These are phyloP conservation scores for Monoraphidium neglectum DNA, from an alignment of 139 green algal genomes.

Conservation along the genomic window DNA sequence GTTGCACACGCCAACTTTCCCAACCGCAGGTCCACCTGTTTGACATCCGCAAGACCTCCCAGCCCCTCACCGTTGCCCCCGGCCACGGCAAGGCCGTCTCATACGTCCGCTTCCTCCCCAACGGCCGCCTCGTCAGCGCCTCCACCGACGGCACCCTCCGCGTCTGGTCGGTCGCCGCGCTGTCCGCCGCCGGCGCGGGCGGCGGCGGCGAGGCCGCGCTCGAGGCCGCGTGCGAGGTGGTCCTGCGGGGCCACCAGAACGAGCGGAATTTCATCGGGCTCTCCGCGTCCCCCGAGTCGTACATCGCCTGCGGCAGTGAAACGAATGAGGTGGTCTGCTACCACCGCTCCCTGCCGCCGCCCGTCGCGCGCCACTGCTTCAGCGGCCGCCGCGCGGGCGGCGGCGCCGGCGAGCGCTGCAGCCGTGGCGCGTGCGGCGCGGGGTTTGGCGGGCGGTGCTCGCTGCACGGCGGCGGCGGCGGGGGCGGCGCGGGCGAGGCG, in stretches of 20 bases:
- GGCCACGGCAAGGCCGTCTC: slow-evolving; percentile 75
- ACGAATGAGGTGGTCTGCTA: slow-evolving; percentile 58
- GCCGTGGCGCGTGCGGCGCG: slow-evolving; percentile 53
- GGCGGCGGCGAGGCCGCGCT: not conserved
- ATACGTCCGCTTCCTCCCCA: slow-evolving; percentile 85
- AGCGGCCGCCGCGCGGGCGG: not conserved
- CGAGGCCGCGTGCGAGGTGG: slow-evolving; percentile 29
- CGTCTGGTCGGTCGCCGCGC: slow-evolving; percentile 57
- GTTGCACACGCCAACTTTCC: too few species aligned
- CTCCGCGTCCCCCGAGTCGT: slow-evolving; percentile 30
- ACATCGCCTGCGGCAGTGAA: slow-evolving; percentile 72
- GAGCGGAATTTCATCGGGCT: slow-evolving; percentile 97
- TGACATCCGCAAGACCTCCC: slow-evolving; percentile 35
- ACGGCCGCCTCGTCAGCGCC: slow-evolving; percentile 75
- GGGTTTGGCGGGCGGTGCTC: slow-evolving; percentile 37
- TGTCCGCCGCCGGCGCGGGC: not conserved
- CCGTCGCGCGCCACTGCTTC: slow-evolving; percentile 22
- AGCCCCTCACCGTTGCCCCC: not conserved
- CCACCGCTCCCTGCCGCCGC: slow-evolving; percentile 31
- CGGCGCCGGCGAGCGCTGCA: slow-evolving; percentile 52
- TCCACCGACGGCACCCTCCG: slow-evolving; percentile 89
- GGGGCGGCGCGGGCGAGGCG: slow-evolving; percentile 11
- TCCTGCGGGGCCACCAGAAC: slow-evolving; percentile 85
- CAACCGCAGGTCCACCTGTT: slow-evolving; percentile 33
- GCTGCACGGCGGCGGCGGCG: slow-evolving; percentile 16